Percentiles rank a stretch among this genome's conserved stretches.
Evolutionary conservation across 495 filamentous ascomycete genomes (phyloP).

Genomic region (Tirmania nivea): DNA sequence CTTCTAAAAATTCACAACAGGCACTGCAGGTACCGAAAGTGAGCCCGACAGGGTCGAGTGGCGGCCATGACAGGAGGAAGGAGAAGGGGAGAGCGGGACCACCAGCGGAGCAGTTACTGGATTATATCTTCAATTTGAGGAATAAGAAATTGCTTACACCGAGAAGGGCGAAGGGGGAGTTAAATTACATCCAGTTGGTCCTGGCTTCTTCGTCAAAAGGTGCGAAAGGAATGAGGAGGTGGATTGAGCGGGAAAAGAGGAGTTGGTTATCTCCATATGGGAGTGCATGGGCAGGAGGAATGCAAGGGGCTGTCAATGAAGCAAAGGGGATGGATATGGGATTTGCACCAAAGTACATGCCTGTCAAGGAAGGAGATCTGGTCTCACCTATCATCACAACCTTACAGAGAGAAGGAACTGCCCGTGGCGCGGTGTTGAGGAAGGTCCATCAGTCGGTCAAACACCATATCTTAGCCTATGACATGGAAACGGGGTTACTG

Average conservation of each 20-base stretch:
- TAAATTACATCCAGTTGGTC: neutral
- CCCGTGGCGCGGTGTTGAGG: neutral
- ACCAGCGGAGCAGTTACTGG: neutral
- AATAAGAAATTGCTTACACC: neutral
- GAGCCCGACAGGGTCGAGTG: too few relatives aligned
- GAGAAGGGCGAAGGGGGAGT: neutral
- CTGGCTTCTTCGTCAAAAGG: neutral
- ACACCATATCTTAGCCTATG: constrained; percentile 14
- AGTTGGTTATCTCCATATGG: neutral
- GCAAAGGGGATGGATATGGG: neutral
- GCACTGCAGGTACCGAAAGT: too few relatives aligned
- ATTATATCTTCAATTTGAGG: neutral
- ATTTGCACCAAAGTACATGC: neutral
- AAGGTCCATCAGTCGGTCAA: constrained; percentile 9
- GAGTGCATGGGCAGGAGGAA: neutral
- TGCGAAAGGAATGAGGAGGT: neutral
- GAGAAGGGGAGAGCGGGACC: neutral
- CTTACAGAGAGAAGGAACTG: neutral
- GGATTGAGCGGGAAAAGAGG: neutral
- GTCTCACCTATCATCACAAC: neutral
- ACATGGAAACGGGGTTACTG: constrained; percentile 8
- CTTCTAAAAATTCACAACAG: too few relatives aligned
- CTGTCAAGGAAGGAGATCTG: neutral
- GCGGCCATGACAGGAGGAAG: neutral
- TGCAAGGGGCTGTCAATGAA: neutral